Base-by-base conservation (phyloP, 768 basidiomycete species). In the Russula abietina region DNA sequence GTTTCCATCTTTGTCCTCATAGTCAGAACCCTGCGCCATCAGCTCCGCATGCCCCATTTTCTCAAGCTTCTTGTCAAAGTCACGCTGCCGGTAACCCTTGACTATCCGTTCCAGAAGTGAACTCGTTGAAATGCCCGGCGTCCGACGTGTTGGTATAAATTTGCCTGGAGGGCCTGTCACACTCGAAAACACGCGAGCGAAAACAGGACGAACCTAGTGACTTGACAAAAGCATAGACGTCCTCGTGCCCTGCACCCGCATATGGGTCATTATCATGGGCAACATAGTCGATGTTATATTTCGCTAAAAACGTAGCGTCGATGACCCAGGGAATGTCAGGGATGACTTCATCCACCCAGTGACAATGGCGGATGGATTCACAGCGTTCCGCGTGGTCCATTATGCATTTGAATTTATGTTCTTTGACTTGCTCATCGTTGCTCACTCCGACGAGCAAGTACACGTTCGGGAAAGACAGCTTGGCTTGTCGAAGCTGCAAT, bases 221-320 rank as follows among this genome's bases (percentile, higher is more conserved):
- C 76, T 99, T 98, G 54, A 82, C 84, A 68, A 84, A 88, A 3
- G 77, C 77, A 71, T 98, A 99, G 0, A 95, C 90, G 73, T 99
- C 97, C 33, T 89, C 85, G 54, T 84, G 80, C 2, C 88, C 91
- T n/a, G 80, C 83, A 32, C 85, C 79, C 2, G 81, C 81, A 69
- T 98, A 98, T 0, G 93, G 91, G 57, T 82, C 85, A 70, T 98
- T 95, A 70, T 99, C 97, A 69, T 99, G 97, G 3, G 95, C 95
- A 51, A 98, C 88, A 69, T 98, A 99, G 73, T 99, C 97, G 65
- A 99, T 96, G 73, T 87, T 73, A 73, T 90, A 85, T 73, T 88
- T 88, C 50, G 90, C 82, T 26, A 98, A 67, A 72, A 97, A 99
- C 0, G 80, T 86, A 59, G 87, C 78, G 67, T 87, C 85, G 62